phyloP scores from a whole-genome alignment of 1,284 basidiomycete genomes.

The Chiua sp. region DNA sequence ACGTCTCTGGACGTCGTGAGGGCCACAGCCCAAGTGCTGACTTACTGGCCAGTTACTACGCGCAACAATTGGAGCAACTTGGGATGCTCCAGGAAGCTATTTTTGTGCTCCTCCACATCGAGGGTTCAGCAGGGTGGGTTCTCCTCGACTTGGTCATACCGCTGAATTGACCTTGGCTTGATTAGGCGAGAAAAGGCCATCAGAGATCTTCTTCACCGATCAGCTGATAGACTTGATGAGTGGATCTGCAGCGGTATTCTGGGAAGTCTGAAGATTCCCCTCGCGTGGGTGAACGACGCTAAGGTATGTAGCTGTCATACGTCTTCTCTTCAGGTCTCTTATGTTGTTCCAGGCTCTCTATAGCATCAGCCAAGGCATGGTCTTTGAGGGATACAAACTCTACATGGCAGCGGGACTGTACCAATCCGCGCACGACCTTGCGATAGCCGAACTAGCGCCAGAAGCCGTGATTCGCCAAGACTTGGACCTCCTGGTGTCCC shows the following conservation, averaged over 20 bases:
- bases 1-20: constrained; percentile 52
- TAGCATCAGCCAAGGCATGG: constrained; percentile 64
- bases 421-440: constrained; percentile 82
- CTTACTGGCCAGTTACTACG: constrained; percentile 83
- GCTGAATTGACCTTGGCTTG: constrained; percentile 7
- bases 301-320: constrained; percentile 55
- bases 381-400: constrained; percentile 81
- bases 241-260: constrained; percentile 77
- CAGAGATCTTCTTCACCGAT: constrained; percentile 80
- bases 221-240: constrained; percentile 70
- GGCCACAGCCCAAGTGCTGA: constrained; percentile 88
- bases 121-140: constrained; percentile 76
- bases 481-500: constrained; percentile 68
- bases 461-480: constrained; percentile 90
- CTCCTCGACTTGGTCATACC: neutral
- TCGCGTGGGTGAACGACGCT: constrained; percentile 88
- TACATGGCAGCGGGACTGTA: constrained; percentile 76
- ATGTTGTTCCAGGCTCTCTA: constrained; percentile 60
- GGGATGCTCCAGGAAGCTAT: constrained; percentile 87
- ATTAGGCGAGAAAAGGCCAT: constrained; percentile 79
- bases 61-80: constrained; percentile 83
- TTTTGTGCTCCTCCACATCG: constrained; percentile 91
- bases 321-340: constrained; percentile 11
- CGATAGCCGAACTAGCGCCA: constrained; percentile 84
- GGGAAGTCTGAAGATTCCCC: constrained; percentile 81